phyloP scores from a whole-genome alignment of 805 yeast species.

The Kazachstania kunashirensis region DNA sequence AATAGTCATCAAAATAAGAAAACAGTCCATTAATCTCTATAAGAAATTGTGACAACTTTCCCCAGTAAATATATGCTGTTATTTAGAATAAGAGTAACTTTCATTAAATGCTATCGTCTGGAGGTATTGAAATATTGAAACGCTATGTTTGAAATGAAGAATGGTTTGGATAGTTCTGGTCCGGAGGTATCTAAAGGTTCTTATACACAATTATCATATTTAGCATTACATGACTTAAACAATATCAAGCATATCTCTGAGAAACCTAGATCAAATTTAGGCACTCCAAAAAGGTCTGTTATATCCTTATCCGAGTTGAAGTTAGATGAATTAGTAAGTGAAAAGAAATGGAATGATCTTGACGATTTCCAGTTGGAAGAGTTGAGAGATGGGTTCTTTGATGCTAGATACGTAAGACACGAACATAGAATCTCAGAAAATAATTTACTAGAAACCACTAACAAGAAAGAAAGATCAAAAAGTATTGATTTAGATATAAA shows the following conservation, averaged over 20 bases:
- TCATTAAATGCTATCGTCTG: too few species aligned
- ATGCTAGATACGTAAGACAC: slow-evolving; percentile 33
- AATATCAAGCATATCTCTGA: not conserved
- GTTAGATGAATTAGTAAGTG: slow-evolving; percentile 22
- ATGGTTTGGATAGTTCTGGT: too few species aligned
- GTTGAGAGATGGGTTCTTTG: slow-evolving; percentile 40
- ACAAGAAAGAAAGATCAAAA: not conserved
- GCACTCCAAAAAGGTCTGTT: slow-evolving; percentile 19
- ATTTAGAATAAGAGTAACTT: too few species aligned
- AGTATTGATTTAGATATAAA: too few species aligned
- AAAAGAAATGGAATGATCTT: slow-evolving; percentile 26
- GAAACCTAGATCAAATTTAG: not conserved
- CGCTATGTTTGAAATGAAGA: too few species aligned
- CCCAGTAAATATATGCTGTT: too few species aligned
- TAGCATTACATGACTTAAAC: slow-evolving; percentile 9
- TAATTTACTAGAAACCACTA: not conserved
- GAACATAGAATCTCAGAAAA: slow-evolving; percentile 4
- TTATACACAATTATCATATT: slow-evolving; percentile 17
- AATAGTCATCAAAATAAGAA: too few species aligned
- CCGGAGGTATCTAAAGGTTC: slow-evolving; percentile 19
- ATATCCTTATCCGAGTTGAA: slow-evolving; percentile 31
- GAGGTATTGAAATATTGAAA: too few species aligned
- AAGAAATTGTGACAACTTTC: too few species aligned
- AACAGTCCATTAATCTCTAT: too few species aligned
- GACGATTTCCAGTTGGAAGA: slow-evolving; percentile 35